These are phyloP conservation scores for Pilasporangium apinafurcum DNA, from an alignment of 352 stramenopile species.

Conservation along the genomic window DNA sequence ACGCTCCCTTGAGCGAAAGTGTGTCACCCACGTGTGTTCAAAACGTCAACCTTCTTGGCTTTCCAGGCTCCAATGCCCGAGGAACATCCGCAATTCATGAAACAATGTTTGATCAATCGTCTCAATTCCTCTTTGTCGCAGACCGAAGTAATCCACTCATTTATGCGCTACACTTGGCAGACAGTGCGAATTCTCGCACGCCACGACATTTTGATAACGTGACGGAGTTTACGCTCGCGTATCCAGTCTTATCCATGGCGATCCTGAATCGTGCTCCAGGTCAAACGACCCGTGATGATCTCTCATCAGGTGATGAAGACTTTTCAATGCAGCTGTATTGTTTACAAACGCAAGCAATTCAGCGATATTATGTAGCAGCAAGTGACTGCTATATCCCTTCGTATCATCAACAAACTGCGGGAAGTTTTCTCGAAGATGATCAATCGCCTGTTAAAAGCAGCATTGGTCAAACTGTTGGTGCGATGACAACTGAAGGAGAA, in stretches of 20 bases:
- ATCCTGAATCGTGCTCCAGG: slow-evolving; percentile 46
- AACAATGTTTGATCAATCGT: slow-evolving; percentile 59
- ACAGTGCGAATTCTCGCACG: slow-evolving; percentile 20
- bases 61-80: slow-evolving; percentile 9
- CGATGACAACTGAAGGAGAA: slow-evolving; percentile 65
- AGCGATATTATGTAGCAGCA: slow-evolving; percentile 70
- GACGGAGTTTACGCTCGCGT: slow-evolving; percentile 72
- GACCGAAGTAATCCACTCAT: slow-evolving; percentile 54
- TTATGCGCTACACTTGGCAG: slow-evolving; percentile 60
- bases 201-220: slow-evolving; percentile 70
- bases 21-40: slow-evolving; percentile 52
- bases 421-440: slow-evolving; percentile 34
- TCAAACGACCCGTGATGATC: slow-evolving; percentile 22
- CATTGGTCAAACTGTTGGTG: slow-evolving; percentile 58
- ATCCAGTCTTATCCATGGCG: slow-evolving; percentile 70
- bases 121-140: slow-evolving; percentile 75
- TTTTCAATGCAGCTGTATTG: slow-evolving; percentile 81
- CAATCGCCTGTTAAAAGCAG: slow-evolving; percentile 19
- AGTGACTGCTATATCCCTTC: slow-evolving; percentile 51
- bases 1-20: slow-evolving; percentile 47
- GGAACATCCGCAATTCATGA: slow-evolving; percentile 36
- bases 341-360: slow-evolving; percentile 78
- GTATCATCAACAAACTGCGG: slow-evolving; percentile 7
- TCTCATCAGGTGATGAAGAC: slow-evolving; percentile 9
- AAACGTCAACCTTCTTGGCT: slow-evolving; percentile 43